Evolutionary conservation across 208 protist species (phyloP).

Genomic region (Leishmania lainsoni): DNA sequence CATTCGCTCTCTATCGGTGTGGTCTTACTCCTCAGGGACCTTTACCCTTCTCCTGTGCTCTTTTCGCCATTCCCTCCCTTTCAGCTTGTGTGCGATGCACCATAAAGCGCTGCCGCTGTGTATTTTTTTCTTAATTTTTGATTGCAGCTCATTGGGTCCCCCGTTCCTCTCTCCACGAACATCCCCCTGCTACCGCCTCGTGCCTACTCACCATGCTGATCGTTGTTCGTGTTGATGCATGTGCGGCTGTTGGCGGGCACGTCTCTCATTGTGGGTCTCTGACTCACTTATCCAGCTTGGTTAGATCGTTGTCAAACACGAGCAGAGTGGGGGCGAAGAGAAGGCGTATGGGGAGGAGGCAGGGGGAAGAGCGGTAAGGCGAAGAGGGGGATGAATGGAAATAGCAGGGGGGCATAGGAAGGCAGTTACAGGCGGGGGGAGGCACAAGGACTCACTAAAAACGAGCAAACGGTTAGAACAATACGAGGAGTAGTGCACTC

Average conservation of each 20-base stretch:
- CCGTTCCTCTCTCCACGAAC: not conserved
- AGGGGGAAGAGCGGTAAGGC: not conserved
- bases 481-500: not conserved
- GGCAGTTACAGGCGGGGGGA: not conserved
- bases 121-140: not conserved
- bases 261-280: not conserved
- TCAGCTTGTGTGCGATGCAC: not conserved
- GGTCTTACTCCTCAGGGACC: not conserved
- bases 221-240: not conserved
- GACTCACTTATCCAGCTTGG: not conserved
- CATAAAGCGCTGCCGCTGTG: not conserved
- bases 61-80: not conserved
- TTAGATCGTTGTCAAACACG: not conserved
- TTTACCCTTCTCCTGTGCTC: not conserved
- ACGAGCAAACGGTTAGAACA: not conserved
- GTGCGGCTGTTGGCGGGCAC: not conserved
- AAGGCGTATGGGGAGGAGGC: too few relatives aligned
- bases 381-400: not conserved
- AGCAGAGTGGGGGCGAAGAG: not conserved
- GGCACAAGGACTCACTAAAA: not conserved
- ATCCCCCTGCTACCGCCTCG: not conserved
- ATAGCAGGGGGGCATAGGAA: not conserved
- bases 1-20: not conserved
- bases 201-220: not conserved
- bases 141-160: not conserved